A percentile compares a stretch with the other conserved stretches of the same genome.
Conservation (phyloP, 1,139 yeast species). For the Candida sojae region DNA sequence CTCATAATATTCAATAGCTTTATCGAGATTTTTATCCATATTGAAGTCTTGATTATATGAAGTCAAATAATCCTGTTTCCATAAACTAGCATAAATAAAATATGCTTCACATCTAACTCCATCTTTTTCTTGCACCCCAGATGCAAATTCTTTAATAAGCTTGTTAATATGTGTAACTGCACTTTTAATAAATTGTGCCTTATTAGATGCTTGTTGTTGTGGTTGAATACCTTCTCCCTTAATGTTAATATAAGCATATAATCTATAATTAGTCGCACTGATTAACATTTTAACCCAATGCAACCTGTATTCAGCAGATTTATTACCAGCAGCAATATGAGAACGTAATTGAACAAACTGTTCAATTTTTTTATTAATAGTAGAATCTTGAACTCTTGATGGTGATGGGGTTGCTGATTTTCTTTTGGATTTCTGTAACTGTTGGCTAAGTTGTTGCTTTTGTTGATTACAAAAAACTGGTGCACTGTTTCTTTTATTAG, state of each 20-base stretch:
- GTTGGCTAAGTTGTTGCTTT: constrained; percentile 8
- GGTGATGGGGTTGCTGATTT: constrained; percentile 5
- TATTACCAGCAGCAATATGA: constrained; percentile 46
- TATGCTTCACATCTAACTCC: constrained; percentile 31
- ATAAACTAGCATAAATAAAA: constrained; percentile 41
- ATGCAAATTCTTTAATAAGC: constrained; percentile 37
- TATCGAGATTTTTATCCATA: constrained; percentile 29
- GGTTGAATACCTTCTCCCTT: constrained; percentile 43
- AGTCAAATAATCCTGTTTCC: constrained; percentile 35
- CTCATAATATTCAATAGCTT: constrained; percentile 35
- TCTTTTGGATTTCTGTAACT: not conserved
- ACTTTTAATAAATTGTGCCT: constrained; percentile 40
- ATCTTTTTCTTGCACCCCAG: constrained; percentile 24
- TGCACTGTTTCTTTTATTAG: constrained; percentile 1
- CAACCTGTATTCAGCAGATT: constrained; percentile 43
- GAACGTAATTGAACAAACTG: constrained; percentile 37
- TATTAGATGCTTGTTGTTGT: constrained; percentile 34
- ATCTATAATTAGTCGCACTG: constrained; percentile 40
- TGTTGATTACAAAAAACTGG: constrained; percentile 5
- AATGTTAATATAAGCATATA: constrained; percentile 45
- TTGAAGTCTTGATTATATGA: constrained; percentile 41
- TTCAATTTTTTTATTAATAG: constrained; percentile 33
- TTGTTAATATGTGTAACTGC: constrained; percentile 42
- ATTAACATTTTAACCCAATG: constrained; percentile 50
- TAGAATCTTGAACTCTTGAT: constrained; percentile 20